phyloP scores from a whole-genome alignment of 2,329 filamentous ascomycete species.

The Cladosporium velox region DNA sequence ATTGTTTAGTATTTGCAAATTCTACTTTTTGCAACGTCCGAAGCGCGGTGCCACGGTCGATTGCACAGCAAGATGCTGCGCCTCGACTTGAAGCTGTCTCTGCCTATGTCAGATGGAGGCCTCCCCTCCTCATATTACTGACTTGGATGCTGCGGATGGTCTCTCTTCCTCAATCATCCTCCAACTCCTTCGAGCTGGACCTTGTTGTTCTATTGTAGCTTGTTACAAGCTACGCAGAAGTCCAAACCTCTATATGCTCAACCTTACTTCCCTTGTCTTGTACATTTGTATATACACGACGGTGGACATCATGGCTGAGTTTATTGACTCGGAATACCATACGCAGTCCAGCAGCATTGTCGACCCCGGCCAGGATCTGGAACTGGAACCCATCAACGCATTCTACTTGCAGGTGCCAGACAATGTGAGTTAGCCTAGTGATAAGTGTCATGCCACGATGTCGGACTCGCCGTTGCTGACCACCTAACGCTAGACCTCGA shows the following conservation, averaged over 20 bases:
- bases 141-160: background rate
- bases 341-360: background rate
- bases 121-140: background rate
- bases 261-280: background rate
- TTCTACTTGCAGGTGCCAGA: background rate
- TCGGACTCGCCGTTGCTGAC: background rate
- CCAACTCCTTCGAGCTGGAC: background rate
- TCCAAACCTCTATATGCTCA: background rate
- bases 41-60: background rate
- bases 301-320: background rate
- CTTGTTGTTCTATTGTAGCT: background rate
- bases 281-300: background rate
- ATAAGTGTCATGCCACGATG: background rate
- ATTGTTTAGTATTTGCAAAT: background rate
- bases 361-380: background rate
- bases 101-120: conserved; percentile 4
- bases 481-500: background rate
- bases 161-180: background rate
- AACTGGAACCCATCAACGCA: background rate
- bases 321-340: background rate
- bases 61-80: conserved; percentile 3
- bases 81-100: background rate
- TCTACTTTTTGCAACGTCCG: background rate
- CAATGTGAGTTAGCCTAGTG: background rate
- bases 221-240: background rate